These are phyloP conservation scores for Gillenia trifoliata DNA, from an alignment of 306 rosid genomes.

Conservation along the genomic window DNA sequence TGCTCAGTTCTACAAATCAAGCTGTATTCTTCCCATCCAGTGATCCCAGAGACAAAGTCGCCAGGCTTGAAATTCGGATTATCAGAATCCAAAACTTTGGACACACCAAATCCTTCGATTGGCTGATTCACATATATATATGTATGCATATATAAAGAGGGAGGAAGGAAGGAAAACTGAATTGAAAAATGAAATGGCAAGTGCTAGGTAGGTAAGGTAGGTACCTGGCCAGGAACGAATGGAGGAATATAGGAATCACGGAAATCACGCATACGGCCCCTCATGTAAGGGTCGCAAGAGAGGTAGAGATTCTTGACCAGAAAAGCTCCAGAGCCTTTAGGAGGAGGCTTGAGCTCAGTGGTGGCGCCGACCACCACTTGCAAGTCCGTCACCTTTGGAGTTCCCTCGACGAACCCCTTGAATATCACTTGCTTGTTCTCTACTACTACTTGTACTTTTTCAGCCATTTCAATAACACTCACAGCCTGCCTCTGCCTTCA, in stretches of 20 bases:
- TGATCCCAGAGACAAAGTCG: slow-evolving; percentile 32
- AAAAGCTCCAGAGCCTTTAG: slow-evolving; percentile 29
- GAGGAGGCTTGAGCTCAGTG: slow-evolving; percentile 31
- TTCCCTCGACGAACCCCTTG: slow-evolving; percentile 32
- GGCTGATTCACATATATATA: slow-evolving; percentile 13
- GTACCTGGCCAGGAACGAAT: slow-evolving; percentile 45
- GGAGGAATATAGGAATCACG: slow-evolving; percentile 39
- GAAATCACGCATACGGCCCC: slow-evolving; percentile 53
- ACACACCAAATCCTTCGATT: slow-evolving; percentile 49
- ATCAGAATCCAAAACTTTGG: slow-evolving; percentile 40
- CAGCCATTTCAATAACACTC: slow-evolving; percentile 6
- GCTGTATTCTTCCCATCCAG: slow-evolving; percentile 54
- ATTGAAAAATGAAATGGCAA: not conserved
- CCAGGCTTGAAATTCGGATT: slow-evolving; percentile 44
- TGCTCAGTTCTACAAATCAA: slow-evolving; percentile 24
- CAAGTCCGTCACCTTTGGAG: slow-evolving; percentile 39
- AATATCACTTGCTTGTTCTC: slow-evolving; percentile 49
- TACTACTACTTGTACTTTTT: not conserved
- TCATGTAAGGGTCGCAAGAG: slow-evolving; percentile 53
- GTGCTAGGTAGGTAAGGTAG: no score
- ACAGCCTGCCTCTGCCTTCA: not conserved
- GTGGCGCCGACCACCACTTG: slow-evolving; percentile 20
- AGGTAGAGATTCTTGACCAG: slow-evolving; percentile 50
- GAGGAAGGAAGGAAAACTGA: no score
- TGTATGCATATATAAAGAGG: no score